Conservation (phyloP, 345 rosid species). For the Brassica carinata region DNA sequence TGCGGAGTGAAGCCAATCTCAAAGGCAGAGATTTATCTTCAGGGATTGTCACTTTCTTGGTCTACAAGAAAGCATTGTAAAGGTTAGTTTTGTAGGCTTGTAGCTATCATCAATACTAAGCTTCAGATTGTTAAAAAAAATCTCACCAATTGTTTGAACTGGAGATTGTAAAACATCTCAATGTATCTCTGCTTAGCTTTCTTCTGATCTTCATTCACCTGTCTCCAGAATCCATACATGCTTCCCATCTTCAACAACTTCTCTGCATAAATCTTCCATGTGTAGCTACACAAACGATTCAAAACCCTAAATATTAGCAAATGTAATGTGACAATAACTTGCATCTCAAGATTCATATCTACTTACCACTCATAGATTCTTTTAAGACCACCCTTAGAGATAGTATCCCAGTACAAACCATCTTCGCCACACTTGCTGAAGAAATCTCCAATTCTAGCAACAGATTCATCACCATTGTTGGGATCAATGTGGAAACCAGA, state of each 20-base stretch:
- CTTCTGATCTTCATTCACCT: conserved; percentile 72
- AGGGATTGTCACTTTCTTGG: conserved; percentile 56
- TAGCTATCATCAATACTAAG: not conserved
- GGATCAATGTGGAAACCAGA: conserved; percentile 94
- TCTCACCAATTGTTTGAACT: conserved; percentile 69
- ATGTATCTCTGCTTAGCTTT: conserved; percentile 75
- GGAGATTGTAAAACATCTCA: conserved; percentile 68
- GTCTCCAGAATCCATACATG: conserved; percentile 78
- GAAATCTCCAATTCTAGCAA: conserved; percentile 72
- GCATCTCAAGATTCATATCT: not conserved
- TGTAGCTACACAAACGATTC: conserved; percentile 57
- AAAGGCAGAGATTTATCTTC: conserved; percentile 40
- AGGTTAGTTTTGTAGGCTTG: conserved; percentile 25
- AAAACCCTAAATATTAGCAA: not conserved
- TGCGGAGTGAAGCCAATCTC: conserved; percentile 38
- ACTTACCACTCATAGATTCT: conserved; percentile 82
- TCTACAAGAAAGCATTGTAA: conserved; percentile 46
- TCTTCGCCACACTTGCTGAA: conserved; percentile 67
- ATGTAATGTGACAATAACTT: not conserved
- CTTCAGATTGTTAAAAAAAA: not conserved
- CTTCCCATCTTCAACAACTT: conserved; percentile 85
- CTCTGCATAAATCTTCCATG: conserved; percentile 71
- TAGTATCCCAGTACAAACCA: conserved; percentile 57
- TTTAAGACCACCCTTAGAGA: conserved; percentile 65
- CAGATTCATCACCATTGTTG: conserved; percentile 73